These are phyloP conservation scores for Phytophthora ramorum DNA, from an alignment of 352 stramenopile genomes.

Conservation along the genomic window DNA sequence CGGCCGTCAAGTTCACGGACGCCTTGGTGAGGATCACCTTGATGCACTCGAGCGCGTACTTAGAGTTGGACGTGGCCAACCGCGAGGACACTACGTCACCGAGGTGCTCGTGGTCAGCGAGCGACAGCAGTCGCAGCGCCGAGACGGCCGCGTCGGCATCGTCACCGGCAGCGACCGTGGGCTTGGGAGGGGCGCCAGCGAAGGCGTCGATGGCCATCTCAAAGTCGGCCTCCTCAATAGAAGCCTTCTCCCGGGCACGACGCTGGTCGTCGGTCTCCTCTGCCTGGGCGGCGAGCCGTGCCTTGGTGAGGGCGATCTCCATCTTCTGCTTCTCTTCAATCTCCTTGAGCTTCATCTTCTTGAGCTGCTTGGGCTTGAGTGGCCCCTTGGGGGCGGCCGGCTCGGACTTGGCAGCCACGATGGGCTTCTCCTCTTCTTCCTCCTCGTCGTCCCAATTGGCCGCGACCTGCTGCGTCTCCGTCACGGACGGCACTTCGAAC, in stretches of 20 bases:
- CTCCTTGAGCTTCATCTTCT: slow-evolving; percentile 89
- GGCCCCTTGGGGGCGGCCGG: slow-evolving; percentile 50
- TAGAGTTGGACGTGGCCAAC: slow-evolving; percentile 69
- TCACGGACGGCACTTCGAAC: slow-evolving; percentile 77
- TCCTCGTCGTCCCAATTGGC: slow-evolving; percentile 84
- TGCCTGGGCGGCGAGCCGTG: slow-evolving; percentile 70
- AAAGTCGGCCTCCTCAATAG: slow-evolving; percentile 77
- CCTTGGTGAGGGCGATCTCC: slow-evolving; percentile 79
- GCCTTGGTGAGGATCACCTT: slow-evolving; percentile 86
- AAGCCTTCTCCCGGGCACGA: slow-evolving; percentile 62
- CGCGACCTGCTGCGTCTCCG: slow-evolving; percentile 46
- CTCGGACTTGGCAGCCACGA: slow-evolving; percentile 30
- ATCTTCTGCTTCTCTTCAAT: slow-evolving; percentile 85
- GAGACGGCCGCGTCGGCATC: slow-evolving; percentile 61
- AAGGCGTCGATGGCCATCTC: slow-evolving; percentile 83
- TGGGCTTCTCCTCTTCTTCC: slow-evolving; percentile 72
- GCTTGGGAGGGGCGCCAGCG: slow-evolving; percentile 45
- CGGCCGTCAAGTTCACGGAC: slow-evolving; percentile 76
- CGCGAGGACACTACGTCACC: slow-evolving; percentile 67
- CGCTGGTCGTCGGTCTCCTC: slow-evolving; percentile 72
- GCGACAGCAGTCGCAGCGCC: slow-evolving; percentile 68
- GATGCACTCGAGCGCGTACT: slow-evolving; percentile 81
- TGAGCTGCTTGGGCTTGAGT: slow-evolving; percentile 87
- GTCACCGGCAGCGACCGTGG: slow-evolving; percentile 26
- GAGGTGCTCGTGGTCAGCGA: slow-evolving; percentile 79